Evolutionary conservation across 768 basidiomycete species (phyloP).

Genomic region (Mycena indigotica): DNA sequence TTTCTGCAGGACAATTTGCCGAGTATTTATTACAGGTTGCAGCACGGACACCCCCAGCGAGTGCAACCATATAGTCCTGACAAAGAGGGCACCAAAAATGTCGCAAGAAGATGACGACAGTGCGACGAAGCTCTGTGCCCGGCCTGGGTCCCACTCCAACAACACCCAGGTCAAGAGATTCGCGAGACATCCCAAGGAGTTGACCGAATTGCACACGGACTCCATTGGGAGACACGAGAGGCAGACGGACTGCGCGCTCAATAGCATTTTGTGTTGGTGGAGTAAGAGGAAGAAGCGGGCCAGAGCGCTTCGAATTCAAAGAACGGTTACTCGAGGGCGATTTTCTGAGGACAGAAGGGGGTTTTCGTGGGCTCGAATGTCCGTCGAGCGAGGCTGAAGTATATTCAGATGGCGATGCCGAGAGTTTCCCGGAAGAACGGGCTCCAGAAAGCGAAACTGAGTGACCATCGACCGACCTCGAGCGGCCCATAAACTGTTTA

Average conservation of each 20-base stretch:
- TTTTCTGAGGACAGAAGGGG: neutral
- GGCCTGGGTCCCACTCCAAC: neutral
- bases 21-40: conserved; percentile 21
- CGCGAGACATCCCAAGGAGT: conserved; percentile 45
- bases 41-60: conserved; percentile 45
- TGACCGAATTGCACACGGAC: conserved; percentile 67
- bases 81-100: conserved; percentile 89
- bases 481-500: neutral
- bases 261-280: conserved; percentile 61
- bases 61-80: conserved; percentile 83
- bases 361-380: neutral
- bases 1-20: neutral
- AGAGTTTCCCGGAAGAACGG: neutral
- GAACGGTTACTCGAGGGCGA: neutral
- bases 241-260: conserved; percentile 58
- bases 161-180: neutral
- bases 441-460: neutral
- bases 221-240: conserved; percentile 71
- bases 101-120: conserved; percentile 82
- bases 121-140: conserved; percentile 34
- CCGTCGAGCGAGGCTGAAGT: neutral
- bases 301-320: neutral
- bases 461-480: neutral
- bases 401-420: neutral
- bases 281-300: conserved; percentile 21